phyloP scores from a whole-genome alignment of 306 rosid genomes.

The Datisca glomerata region DNA sequence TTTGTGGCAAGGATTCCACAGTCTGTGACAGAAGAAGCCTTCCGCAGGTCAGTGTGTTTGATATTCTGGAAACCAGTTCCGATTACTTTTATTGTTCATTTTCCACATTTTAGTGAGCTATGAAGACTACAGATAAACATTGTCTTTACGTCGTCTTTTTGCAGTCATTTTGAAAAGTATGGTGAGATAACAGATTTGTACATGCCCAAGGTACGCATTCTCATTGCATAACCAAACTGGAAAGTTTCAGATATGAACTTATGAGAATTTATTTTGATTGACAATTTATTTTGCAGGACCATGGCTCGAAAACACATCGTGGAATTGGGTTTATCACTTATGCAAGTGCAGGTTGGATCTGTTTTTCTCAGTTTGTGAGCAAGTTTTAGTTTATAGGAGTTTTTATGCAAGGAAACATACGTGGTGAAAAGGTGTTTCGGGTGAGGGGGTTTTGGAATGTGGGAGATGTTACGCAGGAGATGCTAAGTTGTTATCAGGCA shows the following conservation, averaged over 20 bases:
- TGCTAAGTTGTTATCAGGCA: too few species aligned
- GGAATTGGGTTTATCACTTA: conserved; percentile 95
- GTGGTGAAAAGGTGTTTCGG: too few species aligned
- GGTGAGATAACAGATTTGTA: conserved; percentile 94
- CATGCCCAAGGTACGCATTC: conserved; percentile 85
- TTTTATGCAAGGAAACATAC: too few species aligned
- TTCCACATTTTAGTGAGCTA: not conserved
- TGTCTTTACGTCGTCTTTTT: conserved; percentile 8
- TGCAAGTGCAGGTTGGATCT: conserved; percentile 74
- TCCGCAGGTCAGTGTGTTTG: conserved; percentile 53
- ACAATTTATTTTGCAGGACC: conserved; percentile 42
- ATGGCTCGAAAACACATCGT: conserved; percentile 78
- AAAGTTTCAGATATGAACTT: not conserved
- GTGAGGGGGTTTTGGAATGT: too few species aligned
- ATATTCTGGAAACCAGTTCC: conserved; percentile 9
- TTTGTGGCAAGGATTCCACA: conserved; percentile 93
- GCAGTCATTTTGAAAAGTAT: conserved; percentile 95
- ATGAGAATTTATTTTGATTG: not conserved
- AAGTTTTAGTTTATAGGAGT: too few species aligned
- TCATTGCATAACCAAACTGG: not conserved
- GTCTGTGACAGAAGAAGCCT: conserved; percentile 72
- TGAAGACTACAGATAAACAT: conserved; percentile 8
- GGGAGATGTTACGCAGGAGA: too few species aligned
- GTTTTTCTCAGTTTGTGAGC: too few species aligned
- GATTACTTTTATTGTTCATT: not conserved